Conservation (phyloP, 139 green algal species). For the Volvox africanus region DNA sequence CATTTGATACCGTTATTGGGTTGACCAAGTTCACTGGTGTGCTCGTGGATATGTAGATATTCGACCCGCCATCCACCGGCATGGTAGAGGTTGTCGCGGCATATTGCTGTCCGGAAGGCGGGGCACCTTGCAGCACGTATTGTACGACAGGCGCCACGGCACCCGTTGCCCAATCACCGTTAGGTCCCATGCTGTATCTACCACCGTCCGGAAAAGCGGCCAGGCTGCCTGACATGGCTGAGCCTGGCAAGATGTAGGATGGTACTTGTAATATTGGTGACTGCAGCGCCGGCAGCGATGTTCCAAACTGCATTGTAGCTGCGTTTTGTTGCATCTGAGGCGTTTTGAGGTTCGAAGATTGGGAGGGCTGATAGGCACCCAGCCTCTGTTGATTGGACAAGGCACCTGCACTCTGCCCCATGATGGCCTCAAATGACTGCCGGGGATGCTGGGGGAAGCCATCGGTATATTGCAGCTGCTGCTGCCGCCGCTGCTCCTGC, state of each 20-base stretch:
- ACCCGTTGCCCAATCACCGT: not conserved
- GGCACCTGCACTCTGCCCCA: not conserved
- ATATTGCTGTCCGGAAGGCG: not conserved
- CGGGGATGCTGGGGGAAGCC: not conserved
- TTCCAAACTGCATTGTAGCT: not conserved
- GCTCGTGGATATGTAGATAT: constrained; percentile 39
- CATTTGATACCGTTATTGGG: constrained; percentile 12
- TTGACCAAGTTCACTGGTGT: constrained; percentile 37
- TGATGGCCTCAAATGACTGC: not conserved
- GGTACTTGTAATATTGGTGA: not conserved
- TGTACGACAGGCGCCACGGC: not conserved
- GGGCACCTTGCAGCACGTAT: not conserved
- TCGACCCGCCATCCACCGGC: not conserved
- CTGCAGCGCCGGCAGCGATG: not conserved
- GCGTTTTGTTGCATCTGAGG: not conserved
- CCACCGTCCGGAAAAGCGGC: not conserved
- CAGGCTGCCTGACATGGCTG: not conserved
- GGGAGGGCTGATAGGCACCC: no score
- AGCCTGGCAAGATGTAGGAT: not conserved
- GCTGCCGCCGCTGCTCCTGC: not conserved
- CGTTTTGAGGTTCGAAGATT: not conserved
- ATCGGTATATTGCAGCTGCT: not conserved
- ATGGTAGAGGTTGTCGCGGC: not conserved
- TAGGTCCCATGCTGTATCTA: not conserved
- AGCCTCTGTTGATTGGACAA: not conserved